A percentile compares a stretch with the other conserved stretches of the same genome.
phyloP scores from a whole-genome alignment of 257 asterid genomes.

The Coffea eugenioides region DNA sequence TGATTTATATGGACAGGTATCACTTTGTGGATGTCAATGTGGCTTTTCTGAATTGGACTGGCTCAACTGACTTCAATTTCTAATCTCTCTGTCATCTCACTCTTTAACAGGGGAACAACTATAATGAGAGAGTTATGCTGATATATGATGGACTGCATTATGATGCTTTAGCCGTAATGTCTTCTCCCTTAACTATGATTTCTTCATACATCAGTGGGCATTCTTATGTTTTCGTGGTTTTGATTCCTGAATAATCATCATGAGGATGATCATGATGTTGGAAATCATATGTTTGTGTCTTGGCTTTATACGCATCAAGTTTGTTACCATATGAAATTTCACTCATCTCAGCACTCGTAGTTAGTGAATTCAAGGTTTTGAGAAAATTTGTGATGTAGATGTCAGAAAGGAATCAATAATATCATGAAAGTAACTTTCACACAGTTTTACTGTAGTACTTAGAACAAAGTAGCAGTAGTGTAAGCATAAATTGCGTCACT shows the following conservation, averaged over 20 bases:
- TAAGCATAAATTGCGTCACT: neutral
- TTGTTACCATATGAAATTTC: neutral
- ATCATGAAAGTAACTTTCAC: too few species aligned
- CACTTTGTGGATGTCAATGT: conserved; percentile 12
- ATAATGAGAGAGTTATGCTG: conserved; percentile 86
- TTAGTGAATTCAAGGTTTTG: neutral
- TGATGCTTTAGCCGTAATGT: conserved; percentile 86
- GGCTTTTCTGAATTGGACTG: neutral
- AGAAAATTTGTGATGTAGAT: neutral
- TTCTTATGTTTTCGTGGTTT: neutral
- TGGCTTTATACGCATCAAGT: neutral
- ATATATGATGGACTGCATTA: conserved; percentile 96
- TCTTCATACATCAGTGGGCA: neutral
- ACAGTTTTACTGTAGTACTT: too few species aligned
- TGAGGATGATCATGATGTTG: neutral
- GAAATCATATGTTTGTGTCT: conserved; percentile 1
- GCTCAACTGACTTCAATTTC: neutral
- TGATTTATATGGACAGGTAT: conserved; percentile 93
- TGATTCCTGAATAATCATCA: neutral
- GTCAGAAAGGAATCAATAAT: too few species aligned
- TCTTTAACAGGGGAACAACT: conserved; percentile 58
- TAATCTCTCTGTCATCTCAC: conserved; percentile 16
- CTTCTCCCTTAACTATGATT: conserved; percentile 23
- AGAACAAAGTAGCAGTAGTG: neutral
- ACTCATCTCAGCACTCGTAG: neutral